phyloP scores from a whole-genome alignment of 805 yeast species.

The Pichia manshurica region DNA sequence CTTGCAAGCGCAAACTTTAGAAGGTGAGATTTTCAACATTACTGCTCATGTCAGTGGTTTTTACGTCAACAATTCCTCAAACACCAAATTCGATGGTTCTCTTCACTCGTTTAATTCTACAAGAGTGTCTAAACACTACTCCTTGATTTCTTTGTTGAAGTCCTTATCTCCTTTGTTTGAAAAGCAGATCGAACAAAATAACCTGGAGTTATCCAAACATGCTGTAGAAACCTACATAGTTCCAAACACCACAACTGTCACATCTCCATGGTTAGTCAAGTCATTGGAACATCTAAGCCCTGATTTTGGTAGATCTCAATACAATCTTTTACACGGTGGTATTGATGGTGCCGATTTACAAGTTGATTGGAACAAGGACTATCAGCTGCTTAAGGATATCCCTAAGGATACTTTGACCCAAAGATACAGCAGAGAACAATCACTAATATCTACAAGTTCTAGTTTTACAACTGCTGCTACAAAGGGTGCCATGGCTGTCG shows the following conservation, averaged over 20 bases:
- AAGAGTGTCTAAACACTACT: slow-evolving; percentile 33
- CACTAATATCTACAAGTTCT: slow-evolving; percentile 61
- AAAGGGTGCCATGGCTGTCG: slow-evolving; percentile 71
- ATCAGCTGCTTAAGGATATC: slow-evolving; percentile 74
- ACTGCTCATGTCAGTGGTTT: slow-evolving; percentile 80
- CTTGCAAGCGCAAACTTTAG: slow-evolving; percentile 68
- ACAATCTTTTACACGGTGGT: slow-evolving; percentile 47
- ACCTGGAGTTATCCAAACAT: slow-evolving; percentile 35
- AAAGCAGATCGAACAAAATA: slow-evolving; percentile 48
- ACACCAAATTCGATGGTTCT: slow-evolving; percentile 64
- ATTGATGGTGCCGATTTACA: slow-evolving; percentile 51
- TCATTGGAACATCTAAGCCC: slow-evolving; percentile 29
- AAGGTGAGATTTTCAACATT: slow-evolving; percentile 71
- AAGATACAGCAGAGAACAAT: slow-evolving; percentile 67
- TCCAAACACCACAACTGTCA: slow-evolving; percentile 55
- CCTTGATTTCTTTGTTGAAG: slow-evolving; percentile 56
- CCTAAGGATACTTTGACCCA: slow-evolving; percentile 50
- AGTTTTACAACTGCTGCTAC: slow-evolving; percentile 76
- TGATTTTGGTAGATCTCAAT: slow-evolving; percentile 59
- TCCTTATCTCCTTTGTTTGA: slow-evolving; percentile 60
- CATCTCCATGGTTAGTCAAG: slow-evolving; percentile 74
- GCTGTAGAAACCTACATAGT: slow-evolving; percentile 53
- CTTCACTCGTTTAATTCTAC: slow-evolving; percentile 27
- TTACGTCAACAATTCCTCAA: slow-evolving; percentile 65
- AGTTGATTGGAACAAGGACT: slow-evolving; percentile 89